A percentile compares a stretch with the other conserved stretches of the same genome.
phyloP scores from a whole-genome alignment of 1,139 yeast species.

The Protomyces lactucae-debilis region DNA sequence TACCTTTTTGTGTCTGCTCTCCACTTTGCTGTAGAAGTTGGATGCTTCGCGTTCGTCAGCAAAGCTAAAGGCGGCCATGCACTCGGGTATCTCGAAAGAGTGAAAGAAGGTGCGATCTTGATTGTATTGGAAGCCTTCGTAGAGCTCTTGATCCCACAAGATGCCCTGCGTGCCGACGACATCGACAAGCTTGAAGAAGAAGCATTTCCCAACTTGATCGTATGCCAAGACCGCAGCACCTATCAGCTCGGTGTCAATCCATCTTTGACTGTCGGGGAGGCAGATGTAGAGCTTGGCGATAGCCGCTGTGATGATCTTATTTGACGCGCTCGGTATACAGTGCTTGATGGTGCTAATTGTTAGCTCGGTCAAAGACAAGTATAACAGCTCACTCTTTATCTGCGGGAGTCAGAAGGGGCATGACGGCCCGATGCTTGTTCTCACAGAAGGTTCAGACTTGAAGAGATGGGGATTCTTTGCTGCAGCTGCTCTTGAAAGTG shows the following conservation, averaged over 20 bases:
- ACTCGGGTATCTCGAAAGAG: slow-evolving; percentile 86
- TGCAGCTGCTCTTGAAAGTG: too few species aligned
- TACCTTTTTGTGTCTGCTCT: slow-evolving; percentile 14
- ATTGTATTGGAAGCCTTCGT: slow-evolving; percentile 77
- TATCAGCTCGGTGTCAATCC: slow-evolving; percentile 83
- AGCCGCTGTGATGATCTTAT: slow-evolving; percentile 84
- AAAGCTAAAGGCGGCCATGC: slow-evolving; percentile 80
- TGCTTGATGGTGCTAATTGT: slow-evolving; percentile 52
- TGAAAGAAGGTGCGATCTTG: slow-evolving; percentile 95
- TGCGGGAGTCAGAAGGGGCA: background rate
- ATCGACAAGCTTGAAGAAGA: slow-evolving; percentile 82
- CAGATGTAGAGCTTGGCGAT: slow-evolving; percentile 87
- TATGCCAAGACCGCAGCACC: slow-evolving; percentile 88
- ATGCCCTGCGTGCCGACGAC: slow-evolving; percentile 77
- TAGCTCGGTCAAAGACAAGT: background rate
- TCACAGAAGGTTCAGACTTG: too few species aligned
- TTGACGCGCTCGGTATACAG: slow-evolving; percentile 79
- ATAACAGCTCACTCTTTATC: background rate
- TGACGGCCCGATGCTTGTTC: background rate
- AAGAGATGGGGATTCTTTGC: too few species aligned
- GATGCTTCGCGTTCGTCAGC: slow-evolving; percentile 87
- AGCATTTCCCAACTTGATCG: slow-evolving; percentile 90
- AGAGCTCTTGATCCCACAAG: slow-evolving; percentile 93
- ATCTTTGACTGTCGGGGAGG: slow-evolving; percentile 70
- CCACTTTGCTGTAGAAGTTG: slow-evolving; percentile 42